Evolutionary conservation across 257 asterid species (phyloP).

Genomic region (Fraxinus quadrangulata): DNA sequence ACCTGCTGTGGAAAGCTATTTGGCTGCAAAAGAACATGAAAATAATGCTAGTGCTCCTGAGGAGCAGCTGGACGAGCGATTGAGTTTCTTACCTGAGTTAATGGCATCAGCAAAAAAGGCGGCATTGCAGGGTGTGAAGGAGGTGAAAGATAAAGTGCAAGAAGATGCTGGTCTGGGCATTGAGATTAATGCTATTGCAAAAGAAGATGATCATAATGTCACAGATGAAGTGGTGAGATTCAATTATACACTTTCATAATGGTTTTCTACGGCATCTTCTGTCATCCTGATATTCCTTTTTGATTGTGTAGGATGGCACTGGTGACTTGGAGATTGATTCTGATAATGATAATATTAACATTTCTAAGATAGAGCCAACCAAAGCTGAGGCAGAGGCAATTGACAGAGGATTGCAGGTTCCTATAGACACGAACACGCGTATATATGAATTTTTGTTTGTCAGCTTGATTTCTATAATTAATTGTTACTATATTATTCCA

Average conservation of each 20-base stretch:
- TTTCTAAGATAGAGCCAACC: slow-evolving; percentile 80
- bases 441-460: slow-evolving; percentile 11
- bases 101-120: slow-evolving; percentile 69
- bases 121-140: slow-evolving; percentile 53
- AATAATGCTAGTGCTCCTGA: slow-evolving; percentile 25
- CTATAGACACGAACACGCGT: not conserved
- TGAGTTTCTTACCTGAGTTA: slow-evolving; percentile 70
- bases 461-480: slow-evolving; percentile 11
- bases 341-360: slow-evolving; percentile 61
- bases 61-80: slow-evolving; percentile 40
- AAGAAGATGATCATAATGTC: slow-evolving; percentile 51
- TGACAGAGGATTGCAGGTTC: slow-evolving; percentile 92
- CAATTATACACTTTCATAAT: slow-evolving; percentile 9
- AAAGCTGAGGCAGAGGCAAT: slow-evolving; percentile 95
- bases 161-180: slow-evolving; percentile 37
- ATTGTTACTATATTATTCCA: slow-evolving; percentile 13
- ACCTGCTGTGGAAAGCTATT: slow-evolving; percentile 33
- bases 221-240: slow-evolving; percentile 60
- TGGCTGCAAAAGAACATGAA: slow-evolving; percentile 37
- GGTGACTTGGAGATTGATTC: slow-evolving; percentile 69
- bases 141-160: slow-evolving; percentile 58
- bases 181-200: slow-evolving; percentile 35
- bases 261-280: not conserved
- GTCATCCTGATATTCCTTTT: slow-evolving; percentile 17
- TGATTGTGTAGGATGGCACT: slow-evolving; percentile 55